Percentiles rank a stretch among this genome's conserved stretches.
phyloP scores from a whole-genome alignment of 805 yeast species.

The Metschnikowia sp. region DNA sequence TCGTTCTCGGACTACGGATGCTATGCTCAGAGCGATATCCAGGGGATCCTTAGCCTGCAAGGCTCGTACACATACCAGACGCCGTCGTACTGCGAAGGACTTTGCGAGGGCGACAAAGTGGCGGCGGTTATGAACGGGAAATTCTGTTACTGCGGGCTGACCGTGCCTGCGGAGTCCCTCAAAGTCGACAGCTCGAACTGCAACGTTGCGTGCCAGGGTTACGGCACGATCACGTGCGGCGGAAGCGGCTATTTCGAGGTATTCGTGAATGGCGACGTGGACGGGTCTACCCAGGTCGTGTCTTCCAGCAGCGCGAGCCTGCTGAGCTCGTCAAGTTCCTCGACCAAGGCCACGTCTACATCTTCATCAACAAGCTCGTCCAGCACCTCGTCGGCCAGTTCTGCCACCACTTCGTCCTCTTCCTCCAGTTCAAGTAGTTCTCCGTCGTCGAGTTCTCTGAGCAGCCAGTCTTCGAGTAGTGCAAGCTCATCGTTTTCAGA shows the following conservation, averaged over 20 bases:
- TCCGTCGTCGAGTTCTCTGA: background rate
- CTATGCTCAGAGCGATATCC: constrained; percentile 14
- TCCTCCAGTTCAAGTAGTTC: constrained; percentile 3
- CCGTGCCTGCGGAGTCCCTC: constrained; percentile 27
- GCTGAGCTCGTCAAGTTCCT: constrained; percentile 14
- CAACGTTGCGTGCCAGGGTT: constrained; percentile 54
- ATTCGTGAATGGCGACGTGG: constrained; percentile 34
- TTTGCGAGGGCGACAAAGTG: constrained; percentile 38
- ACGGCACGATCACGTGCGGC: constrained; percentile 58
- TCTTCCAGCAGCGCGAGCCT: constrained; percentile 14
- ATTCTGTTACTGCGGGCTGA: constrained; percentile 66
- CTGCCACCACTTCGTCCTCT: constrained; percentile 12
- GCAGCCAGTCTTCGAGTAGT: background rate
- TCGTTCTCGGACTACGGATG: constrained; percentile 15
- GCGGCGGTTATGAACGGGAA: constrained; percentile 45
- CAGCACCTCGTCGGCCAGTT: constrained; percentile 4
- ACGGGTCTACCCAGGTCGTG: constrained; percentile 13
- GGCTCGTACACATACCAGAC: constrained; percentile 60
- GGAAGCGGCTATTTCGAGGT: constrained; percentile 42
- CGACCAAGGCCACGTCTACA: constrained; percentile 12
- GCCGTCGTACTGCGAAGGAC: constrained; percentile 49
- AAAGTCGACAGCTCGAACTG: constrained; percentile 18
- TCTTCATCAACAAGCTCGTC: constrained; percentile 11
- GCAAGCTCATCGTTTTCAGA: background rate
- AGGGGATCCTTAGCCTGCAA: constrained; percentile 28